Percentiles rank a stretch among this genome's conserved stretches.
These are phyloP conservation scores for Alternaria incomplexa DNA, from an alignment of 2,329 filamentous ascomycete genomes.

Conservation along the genomic window DNA sequence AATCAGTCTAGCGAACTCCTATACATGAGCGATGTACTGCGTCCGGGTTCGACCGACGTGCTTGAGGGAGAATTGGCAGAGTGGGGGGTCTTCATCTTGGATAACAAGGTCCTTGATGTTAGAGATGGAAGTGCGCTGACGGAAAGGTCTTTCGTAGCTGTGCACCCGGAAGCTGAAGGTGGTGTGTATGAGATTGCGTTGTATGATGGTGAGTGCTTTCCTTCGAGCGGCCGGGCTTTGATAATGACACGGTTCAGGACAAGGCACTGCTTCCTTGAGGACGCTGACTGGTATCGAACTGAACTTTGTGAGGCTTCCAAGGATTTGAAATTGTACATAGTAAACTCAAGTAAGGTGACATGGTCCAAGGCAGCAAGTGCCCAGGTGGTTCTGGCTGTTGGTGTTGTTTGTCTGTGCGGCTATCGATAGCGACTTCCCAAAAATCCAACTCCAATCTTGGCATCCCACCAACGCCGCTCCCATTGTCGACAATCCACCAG, in stretches of 20 bases:
- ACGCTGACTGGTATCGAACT: background rate
- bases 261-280: background rate
- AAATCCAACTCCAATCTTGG: conserved; percentile 36
- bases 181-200: conserved; percentile 25
- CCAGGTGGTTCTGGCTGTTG: background rate
- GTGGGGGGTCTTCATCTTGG: conserved; percentile 39
- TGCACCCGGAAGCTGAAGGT: conserved; percentile 13
- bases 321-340: background rate
- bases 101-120: conserved; percentile 32
- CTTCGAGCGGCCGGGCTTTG: background rate
- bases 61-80: conserved; percentile 36
- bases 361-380: background rate
- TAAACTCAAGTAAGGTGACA: background rate
- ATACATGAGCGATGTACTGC: conserved; percentile 33
- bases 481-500: conserved; percentile 33
- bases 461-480: conserved; percentile 35
- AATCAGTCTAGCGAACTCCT: conserved; percentile 24
- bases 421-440: conserved; percentile 29
- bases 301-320: background rate
- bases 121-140: conserved; percentile 35
- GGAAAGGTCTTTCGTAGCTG: conserved; percentile 34
- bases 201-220: conserved; percentile 33
- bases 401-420: conserved; percentile 4
- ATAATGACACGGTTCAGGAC: background rate
- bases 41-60: conserved; percentile 25